phyloP scores from a whole-genome alignment of 495 filamentous ascomycete species.

The Penicillium desertorum region DNA sequence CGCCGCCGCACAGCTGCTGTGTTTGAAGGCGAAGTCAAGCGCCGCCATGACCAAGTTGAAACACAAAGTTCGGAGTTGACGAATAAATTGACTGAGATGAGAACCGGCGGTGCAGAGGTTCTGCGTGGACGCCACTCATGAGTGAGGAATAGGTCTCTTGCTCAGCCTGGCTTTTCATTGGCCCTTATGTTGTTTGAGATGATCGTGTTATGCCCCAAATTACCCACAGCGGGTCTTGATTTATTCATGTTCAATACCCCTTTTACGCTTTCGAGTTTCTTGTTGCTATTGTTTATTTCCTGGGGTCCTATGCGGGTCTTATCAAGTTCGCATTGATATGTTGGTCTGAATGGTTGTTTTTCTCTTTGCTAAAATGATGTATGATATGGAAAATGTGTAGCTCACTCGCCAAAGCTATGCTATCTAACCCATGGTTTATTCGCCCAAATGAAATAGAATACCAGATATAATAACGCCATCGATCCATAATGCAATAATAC shows the following conservation, averaged over 20 bases:
- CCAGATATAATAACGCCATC: slow-evolving; percentile 19
- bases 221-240: slow-evolving; percentile 8
- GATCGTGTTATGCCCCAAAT: slow-evolving; percentile 8
- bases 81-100: slow-evolving; percentile 44
- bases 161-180: neutral
- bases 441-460: slow-evolving; percentile 18
- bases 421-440: slow-evolving; percentile 15
- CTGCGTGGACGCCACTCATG: slow-evolving; percentile 40
- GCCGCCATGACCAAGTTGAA: slow-evolving; percentile 46
- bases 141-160: slow-evolving; percentile 9
- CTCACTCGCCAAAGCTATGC: slow-evolving; percentile 15
- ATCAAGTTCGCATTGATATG: neutral
- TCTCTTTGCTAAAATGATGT: slow-evolving; percentile 9
- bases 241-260: slow-evolving; percentile 23
- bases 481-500: slow-evolving; percentile 15
- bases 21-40: slow-evolving; percentile 68
- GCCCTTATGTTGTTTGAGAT: slow-evolving; percentile 9
- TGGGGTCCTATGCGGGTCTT: neutral
- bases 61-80: slow-evolving; percentile 39
- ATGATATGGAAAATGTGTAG: slow-evolving; percentile 21
- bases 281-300: slow-evolving; percentile 1
- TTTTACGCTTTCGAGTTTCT: slow-evolving; percentile 1
- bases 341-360: neutral
- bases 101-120: slow-evolving; percentile 43
- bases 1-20: slow-evolving; percentile 62